These are phyloP conservation scores for Hemisphaericaspora nanyangensis DNA, from an alignment of 805 yeast species.

Conservation along the genomic window DNA sequence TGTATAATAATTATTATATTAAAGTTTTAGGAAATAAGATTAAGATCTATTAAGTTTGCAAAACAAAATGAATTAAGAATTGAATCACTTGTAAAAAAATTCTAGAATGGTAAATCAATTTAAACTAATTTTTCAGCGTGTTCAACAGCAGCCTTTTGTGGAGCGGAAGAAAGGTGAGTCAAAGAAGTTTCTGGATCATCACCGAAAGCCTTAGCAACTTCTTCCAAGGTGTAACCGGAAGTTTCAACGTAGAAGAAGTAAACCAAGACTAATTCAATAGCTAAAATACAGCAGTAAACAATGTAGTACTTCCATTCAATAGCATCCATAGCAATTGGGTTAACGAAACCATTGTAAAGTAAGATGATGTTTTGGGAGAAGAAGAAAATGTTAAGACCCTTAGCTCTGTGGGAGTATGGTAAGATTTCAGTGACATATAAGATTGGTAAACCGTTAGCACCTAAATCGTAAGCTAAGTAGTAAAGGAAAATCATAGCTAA, in stretches of 20 bases:
- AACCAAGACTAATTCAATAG: slow-evolving; percentile 24
- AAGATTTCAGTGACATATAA: slow-evolving; percentile 43
- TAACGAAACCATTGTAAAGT: slow-evolving; percentile 26
- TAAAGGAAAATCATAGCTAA: slow-evolving; percentile 23
- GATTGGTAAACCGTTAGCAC: slow-evolving; percentile 45
- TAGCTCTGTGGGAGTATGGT: slow-evolving; percentile 38
- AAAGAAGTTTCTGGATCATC: slow-evolving; percentile 18
- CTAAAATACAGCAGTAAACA: slow-evolving; percentile 31
- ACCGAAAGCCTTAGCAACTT: slow-evolving; percentile 40
- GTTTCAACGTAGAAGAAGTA: slow-evolving; percentile 40
- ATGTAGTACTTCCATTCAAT: slow-evolving; percentile 43
- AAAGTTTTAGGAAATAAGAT: no score
- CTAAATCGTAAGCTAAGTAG: slow-evolving; percentile 19
- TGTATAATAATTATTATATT: no score
- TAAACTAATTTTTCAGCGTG: slow-evolving; percentile 8
- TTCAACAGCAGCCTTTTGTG: slow-evolving; percentile 5
- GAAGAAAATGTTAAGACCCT: slow-evolving; percentile 33
- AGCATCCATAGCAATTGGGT: slow-evolving; percentile 38
- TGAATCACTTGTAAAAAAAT: no score
- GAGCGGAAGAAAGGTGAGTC: slow-evolving; percentile 5
- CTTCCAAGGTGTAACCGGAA: slow-evolving; percentile 40
- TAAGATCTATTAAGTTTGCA: no score
- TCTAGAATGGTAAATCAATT: background rate
- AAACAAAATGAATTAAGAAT: slow-evolving; percentile 3
- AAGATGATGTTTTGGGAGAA: slow-evolving; percentile 16